phyloP scores from a whole-genome alignment of 352 stramenopile genomes.

The Phytophthora sp. region DNA sequence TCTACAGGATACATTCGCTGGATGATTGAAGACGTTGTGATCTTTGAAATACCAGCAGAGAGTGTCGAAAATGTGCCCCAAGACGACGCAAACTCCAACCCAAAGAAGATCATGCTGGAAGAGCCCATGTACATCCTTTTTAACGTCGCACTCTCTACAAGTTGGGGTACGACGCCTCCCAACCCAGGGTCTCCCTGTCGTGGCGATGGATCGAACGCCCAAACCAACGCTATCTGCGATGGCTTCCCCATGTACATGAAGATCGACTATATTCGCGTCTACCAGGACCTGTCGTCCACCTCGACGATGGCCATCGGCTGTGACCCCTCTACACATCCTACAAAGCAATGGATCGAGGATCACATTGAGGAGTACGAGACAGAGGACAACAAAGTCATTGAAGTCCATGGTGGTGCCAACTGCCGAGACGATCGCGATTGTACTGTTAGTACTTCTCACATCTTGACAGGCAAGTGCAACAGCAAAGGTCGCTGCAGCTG shows the following conservation, averaged over 20 bases:
- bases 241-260: conserved; percentile 65
- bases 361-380: conserved; percentile 60
- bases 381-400: conserved; percentile 43
- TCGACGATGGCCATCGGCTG: conserved; percentile 59
- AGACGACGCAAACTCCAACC: conserved; percentile 37
- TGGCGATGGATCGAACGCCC: conserved; percentile 31
- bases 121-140: conserved; percentile 77
- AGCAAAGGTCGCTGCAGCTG: conserved; percentile 34
- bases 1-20: conserved; percentile 55
- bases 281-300: conserved; percentile 48
- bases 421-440: conserved; percentile 53
- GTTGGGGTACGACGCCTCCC: conserved; percentile 50
- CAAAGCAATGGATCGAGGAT: conserved; percentile 56
- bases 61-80: conserved; percentile 49
- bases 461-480: conserved; percentile 45
- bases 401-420: conserved; percentile 46
- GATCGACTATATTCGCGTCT: conserved; percentile 65
- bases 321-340: conserved; percentile 56
- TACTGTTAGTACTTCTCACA: conserved; percentile 37
- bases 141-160: conserved; percentile 63
- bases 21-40: conserved; percentile 49
- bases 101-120: conserved; percentile 62
- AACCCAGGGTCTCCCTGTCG: conserved; percentile 46
- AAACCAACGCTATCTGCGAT: conserved; percentile 53
- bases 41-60: conserved; percentile 68